Evolutionary conservation across 2,329 filamentous ascomycete species (phyloP), one percentile per base, ranked within the genome.

Genomic region (Ophiostoma triangulosporum): DNA sequence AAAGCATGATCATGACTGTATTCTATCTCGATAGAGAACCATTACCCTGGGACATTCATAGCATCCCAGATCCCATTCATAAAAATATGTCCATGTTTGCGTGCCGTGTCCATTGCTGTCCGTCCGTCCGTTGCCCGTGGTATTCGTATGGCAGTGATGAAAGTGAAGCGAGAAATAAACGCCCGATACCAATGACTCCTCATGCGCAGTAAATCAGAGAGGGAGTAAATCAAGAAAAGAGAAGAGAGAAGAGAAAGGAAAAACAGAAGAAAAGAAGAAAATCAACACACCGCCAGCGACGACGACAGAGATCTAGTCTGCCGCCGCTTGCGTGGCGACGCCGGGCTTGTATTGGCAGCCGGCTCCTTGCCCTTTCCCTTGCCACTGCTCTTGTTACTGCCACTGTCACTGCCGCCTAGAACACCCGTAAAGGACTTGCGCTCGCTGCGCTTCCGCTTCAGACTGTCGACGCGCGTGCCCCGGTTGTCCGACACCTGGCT

Each of bases 401-500:
- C 6, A 27, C 24, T 6, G 11, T 52, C 35, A 12, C 20, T 26
- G 14, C 15, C 38, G n/a, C n/a, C n/a, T 8, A 70, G 62, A 31
- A 70, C 64, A 48, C 71, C 67, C 3, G 63, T 60, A 3, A 70
- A 60, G 4, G 65, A 63, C 22, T 65, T 63, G 17, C 67, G 65
- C 56, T 69, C 69, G 3, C 64, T 61, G 26, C 61, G 61, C 51
- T 63, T 62, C 48, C 67, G 64, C 58, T 72, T 68, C 7, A 63
- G 56, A 36, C 38, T 60, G 38, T 48, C 55, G 7, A 29, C 24
- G 48, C 35, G 56, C 27, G 40, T 24, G 29, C 56, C 54, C 12
- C 56, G 60, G 29, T 65, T 63, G 35, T 62, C 60, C 1, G 69
- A 65, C 5, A 65, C 62, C 51, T 72, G 68, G 66, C 70, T 76